phyloP scores from a whole-genome alignment of 305 asterid species.

The Galium porrigens region DNA sequence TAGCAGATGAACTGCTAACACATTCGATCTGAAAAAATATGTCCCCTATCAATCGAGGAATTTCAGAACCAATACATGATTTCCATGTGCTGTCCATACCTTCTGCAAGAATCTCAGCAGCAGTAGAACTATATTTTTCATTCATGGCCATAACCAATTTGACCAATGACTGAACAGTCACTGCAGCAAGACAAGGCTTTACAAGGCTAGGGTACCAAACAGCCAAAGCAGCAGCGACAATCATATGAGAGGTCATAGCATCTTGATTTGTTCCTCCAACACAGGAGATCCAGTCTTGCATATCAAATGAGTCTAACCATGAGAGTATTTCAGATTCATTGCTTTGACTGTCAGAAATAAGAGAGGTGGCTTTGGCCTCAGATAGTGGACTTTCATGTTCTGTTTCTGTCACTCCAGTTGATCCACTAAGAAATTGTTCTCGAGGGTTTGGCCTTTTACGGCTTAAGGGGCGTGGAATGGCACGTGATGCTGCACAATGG shows the following conservation, averaged over 20 bases:
- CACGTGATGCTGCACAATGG: slow-evolving; percentile 95
- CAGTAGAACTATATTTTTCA: slow-evolving; percentile 72
- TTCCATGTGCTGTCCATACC: slow-evolving; percentile 98
- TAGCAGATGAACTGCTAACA: slow-evolving; percentile 53
- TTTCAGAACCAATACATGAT: slow-evolving; percentile 56
- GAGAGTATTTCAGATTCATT: slow-evolving; percentile 54
- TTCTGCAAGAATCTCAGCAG: slow-evolving; percentile 94
- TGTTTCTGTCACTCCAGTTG: slow-evolving; percentile 26
- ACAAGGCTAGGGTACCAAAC: slow-evolving; percentile 97
- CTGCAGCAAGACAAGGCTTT: slow-evolving; percentile 42
- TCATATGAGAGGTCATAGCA: slow-evolving; percentile 89
- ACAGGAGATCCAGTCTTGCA: slow-evolving; percentile 85
- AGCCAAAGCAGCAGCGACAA: slow-evolving; percentile 86
- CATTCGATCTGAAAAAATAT: slow-evolving; percentile 94
- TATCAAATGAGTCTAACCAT: slow-evolving; percentile 84
- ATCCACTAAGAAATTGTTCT: slow-evolving; percentile 21
- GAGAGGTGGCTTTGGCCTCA: slow-evolving; percentile 13
- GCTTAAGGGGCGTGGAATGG: slow-evolving; percentile 60
- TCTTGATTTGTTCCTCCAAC: slow-evolving; percentile 88
- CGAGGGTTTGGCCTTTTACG: slow-evolving; percentile 27
- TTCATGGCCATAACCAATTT: slow-evolving; percentile 81
- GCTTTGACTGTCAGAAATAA: slow-evolving; percentile 26
- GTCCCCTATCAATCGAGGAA: slow-evolving; percentile 67
- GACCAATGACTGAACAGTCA: slow-evolving; percentile 61
- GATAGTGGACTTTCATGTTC: slow-evolving; percentile 23